These are phyloP conservation scores for Colletotrichum sp. DNA, from an alignment of 2,329 filamentous ascomycete species.

Conservation along the genomic window DNA sequence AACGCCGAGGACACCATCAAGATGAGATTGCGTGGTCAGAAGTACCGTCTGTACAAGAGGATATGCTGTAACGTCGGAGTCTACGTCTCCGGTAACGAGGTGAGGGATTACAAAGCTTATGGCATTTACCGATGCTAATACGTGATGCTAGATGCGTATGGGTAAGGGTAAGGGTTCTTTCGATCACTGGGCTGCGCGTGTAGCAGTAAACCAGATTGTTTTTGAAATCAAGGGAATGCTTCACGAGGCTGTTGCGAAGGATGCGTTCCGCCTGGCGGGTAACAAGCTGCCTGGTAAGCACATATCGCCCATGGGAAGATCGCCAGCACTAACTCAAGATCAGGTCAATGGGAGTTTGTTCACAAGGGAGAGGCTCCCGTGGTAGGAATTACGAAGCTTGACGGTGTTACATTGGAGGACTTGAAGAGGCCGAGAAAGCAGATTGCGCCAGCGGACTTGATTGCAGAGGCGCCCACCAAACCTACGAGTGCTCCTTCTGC, in stretches of 20 bases:
- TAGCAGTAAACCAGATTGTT: conserved; percentile 88
- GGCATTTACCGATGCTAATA: not conserved
- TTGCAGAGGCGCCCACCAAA: conserved; percentile 36
- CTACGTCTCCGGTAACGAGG: conserved; percentile 93
- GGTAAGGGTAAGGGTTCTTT: conserved; percentile 98
- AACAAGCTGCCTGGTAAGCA: conserved; percentile 89
- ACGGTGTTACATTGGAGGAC: conserved; percentile 81
- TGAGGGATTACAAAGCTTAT: conserved; percentile 37
- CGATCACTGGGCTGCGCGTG: conserved; percentile 92
- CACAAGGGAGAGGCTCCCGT: conserved; percentile 88
- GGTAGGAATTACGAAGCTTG: conserved; percentile 90
- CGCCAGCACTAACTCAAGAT: conserved; percentile 22
- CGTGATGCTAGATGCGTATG: conserved; percentile 76
- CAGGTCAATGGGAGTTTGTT: conserved; percentile 89
- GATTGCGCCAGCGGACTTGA: conserved; percentile 51
- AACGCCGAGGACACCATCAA: conserved; percentile 95
- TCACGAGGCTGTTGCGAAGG: conserved; percentile 92
- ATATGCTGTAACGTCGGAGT: conserved; percentile 94
- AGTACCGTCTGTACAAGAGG: conserved; percentile 90
- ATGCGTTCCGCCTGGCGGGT: conserved; percentile 92
- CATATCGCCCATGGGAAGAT: too few relatives aligned
- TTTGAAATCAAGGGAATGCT: conserved; percentile 92
- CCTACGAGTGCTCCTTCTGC: conserved; percentile 35
- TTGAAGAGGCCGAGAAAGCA: conserved; percentile 80
- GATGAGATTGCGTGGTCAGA: conserved; percentile 83